These are phyloP conservation scores for Mycena crocata DNA, from an alignment of 768 basidiomycete species.

Conservation along the genomic window DNA sequence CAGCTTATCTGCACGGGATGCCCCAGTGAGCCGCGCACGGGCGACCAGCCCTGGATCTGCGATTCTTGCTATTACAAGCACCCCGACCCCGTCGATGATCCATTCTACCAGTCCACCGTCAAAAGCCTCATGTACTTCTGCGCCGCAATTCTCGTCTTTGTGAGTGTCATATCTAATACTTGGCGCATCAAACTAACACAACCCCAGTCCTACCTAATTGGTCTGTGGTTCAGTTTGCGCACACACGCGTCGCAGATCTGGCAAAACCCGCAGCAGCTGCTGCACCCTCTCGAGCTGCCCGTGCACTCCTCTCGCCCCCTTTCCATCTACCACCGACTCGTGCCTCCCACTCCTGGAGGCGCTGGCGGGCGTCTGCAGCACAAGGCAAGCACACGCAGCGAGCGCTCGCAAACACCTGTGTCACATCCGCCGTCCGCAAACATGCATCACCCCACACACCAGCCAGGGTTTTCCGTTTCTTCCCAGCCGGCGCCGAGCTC, in stretches of 20 bases:
- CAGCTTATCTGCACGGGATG: slow-evolving; percentile 88
- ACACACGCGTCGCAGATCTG: slow-evolving; percentile 99
- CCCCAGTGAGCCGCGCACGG: slow-evolving; percentile 58
- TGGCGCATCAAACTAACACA: slow-evolving; percentile 17
- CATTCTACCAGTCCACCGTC: slow-evolving; percentile 96
- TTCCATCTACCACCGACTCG: slow-evolving; percentile 73
- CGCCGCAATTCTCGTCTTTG: slow-evolving; percentile 88
- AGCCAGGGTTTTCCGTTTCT: neutral
- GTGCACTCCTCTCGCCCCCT: slow-evolving; percentile 60
- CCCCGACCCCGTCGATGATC: slow-evolving; percentile 91
- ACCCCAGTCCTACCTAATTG: slow-evolving; percentile 91
- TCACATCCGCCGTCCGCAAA: neutral
- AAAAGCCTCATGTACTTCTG: slow-evolving; percentile 97
- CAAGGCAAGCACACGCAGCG: slow-evolving; percentile 18
- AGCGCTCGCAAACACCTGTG: slow-evolving; percentile 32
- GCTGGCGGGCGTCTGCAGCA: slow-evolving; percentile 21
- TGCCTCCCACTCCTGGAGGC: slow-evolving; percentile 47
- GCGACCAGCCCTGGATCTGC: slow-evolving; percentile 81
- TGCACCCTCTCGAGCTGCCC: slow-evolving; percentile 74
- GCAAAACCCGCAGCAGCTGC: slow-evolving; percentile 93
- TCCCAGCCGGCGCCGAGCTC: slow-evolving; percentile 49
- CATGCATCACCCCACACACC: slow-evolving; percentile 3
- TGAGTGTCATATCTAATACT: slow-evolving; percentile 54
- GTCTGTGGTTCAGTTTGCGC: slow-evolving; percentile 97
- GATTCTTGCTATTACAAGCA: slow-evolving; percentile 95